Conservation (phyloP, 192 early-diverging fungal species). For the Gaertneriomyces sp. region DNA sequence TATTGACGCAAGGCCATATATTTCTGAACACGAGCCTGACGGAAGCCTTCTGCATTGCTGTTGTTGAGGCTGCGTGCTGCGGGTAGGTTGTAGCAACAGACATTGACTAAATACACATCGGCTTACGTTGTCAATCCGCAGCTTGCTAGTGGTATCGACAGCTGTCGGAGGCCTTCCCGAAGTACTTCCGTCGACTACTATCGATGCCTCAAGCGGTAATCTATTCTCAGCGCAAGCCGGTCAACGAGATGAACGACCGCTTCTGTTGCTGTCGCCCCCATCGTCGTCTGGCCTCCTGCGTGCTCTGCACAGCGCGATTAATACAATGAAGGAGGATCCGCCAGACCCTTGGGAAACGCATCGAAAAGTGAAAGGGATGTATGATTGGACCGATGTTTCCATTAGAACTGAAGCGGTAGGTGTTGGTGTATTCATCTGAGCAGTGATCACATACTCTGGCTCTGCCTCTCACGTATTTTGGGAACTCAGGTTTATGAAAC, state of each 20-base stretch:
- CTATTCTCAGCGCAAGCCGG: too few species aligned
- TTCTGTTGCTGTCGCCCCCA: conserved; percentile 15
- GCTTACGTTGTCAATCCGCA: conserved; percentile 21
- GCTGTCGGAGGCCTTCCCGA: conserved; percentile 96
- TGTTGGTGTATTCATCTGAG: background rate
- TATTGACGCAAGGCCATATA: conserved; percentile 88
- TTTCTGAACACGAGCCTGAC: conserved; percentile 97
- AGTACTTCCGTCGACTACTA: conserved; percentile 64
- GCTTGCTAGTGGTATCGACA: conserved; percentile 90
- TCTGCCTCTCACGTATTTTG: background rate
- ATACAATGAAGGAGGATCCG: conserved; percentile 46
- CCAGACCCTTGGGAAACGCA: conserved; percentile 62
- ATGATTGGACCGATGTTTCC: conserved; percentile 95
- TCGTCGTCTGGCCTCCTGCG: conserved; percentile 57
- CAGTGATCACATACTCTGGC: conserved; percentile 6
- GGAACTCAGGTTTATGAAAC: conserved; percentile 64
- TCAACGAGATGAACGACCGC: background rate
- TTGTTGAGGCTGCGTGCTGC: conserved; percentile 95
- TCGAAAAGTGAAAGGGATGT: conserved; percentile 84
- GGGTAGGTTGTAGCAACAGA: conserved; percentile 51
- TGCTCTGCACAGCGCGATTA: conserved; percentile 69
- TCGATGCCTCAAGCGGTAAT: too few species aligned
- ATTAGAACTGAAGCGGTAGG: conserved; percentile 78
- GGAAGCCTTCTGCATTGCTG: conserved; percentile 98
- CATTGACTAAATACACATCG: background rate